Evolutionary conservation across 2,329 filamentous ascomycete species (phyloP).

Genomic region (Phaeosphaeriaceae sp.): DNA sequence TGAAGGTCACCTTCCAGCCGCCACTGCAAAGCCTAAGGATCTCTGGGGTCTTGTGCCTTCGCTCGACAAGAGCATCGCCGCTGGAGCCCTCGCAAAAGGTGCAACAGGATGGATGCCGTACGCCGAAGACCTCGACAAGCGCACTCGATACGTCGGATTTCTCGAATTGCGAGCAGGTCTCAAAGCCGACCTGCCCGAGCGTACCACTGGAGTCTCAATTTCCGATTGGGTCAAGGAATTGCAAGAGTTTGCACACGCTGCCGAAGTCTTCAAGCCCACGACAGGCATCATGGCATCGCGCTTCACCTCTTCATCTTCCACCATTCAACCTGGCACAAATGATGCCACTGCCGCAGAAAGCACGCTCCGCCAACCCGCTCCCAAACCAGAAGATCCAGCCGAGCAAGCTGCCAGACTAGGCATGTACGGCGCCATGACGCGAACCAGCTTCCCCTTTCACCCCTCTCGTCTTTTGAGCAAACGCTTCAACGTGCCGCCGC

Average conservation of each 20-base stretch:
- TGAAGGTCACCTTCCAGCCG: slow-evolving; percentile 68
- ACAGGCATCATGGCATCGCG: slow-evolving; percentile 91
- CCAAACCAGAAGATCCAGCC: slow-evolving; percentile 75
- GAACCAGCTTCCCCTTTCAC: slow-evolving; percentile 73
- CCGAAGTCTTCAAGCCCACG: slow-evolving; percentile 87
- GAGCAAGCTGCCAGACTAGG: slow-evolving; percentile 86
- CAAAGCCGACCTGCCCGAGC: slow-evolving; percentile 64
- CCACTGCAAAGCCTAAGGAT: slow-evolving; percentile 66
- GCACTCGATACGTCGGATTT: slow-evolving; percentile 80
- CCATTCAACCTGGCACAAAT: slow-evolving; percentile 28
- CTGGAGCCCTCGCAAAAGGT: slow-evolving; percentile 55
- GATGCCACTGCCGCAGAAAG: slow-evolving; percentile 37
- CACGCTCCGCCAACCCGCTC: slow-evolving; percentile 56
- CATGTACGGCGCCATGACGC: slow-evolving; percentile 92
- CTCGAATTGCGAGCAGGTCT: slow-evolving; percentile 76
- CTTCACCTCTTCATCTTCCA: slow-evolving; percentile 71
- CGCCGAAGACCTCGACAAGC: slow-evolving; percentile 79
- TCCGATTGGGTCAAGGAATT: slow-evolving; percentile 85
- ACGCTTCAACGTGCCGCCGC: slow-evolving; percentile 85
- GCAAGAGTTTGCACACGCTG: slow-evolving; percentile 75
- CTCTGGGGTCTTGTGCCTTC: slow-evolving; percentile 57
- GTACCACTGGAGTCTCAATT: slow-evolving; percentile 58
- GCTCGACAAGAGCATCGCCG: slow-evolving; percentile 51
- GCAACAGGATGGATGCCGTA: slow-evolving; percentile 80
- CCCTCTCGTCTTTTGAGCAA: slow-evolving; percentile 91